These are phyloP conservation scores for Zymoseptoria crescenta DNA, from an alignment of 2,329 filamentous ascomycete species.

Conservation along the genomic window DNA sequence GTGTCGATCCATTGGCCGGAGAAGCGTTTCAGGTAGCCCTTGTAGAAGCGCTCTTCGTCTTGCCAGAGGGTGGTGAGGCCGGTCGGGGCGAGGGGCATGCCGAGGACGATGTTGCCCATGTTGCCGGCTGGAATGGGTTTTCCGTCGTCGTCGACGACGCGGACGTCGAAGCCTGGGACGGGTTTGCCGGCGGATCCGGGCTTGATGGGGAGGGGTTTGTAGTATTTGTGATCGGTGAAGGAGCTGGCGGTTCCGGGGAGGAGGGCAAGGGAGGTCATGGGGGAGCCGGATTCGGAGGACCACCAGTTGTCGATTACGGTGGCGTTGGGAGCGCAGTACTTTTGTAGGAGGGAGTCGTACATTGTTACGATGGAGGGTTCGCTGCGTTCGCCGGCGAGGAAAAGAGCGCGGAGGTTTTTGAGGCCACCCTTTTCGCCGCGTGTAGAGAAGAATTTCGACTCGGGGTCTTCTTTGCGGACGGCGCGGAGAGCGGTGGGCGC, in stretches of 20 bases:
- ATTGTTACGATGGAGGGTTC: constrained; percentile 77
- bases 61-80: constrained; percentile 80
- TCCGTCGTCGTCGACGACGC: constrained; percentile 74
- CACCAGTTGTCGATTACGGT: constrained; percentile 66
- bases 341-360: constrained; percentile 65
- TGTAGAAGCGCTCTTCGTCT: constrained; percentile 79
- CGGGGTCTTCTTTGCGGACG: constrained; percentile 76
- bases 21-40: constrained; percentile 76
- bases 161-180: constrained; percentile 85
- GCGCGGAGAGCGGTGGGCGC: constrained; percentile 81
- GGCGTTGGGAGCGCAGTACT: constrained; percentile 57
- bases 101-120: constrained; percentile 90
- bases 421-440: constrained; percentile 63
- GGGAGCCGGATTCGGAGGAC: constrained; percentile 63
- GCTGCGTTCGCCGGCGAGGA: constrained; percentile 81
- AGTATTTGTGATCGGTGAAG: constrained; percentile 36
- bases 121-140: constrained; percentile 59
- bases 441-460: constrained; percentile 56
- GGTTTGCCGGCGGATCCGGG: constrained; percentile 84
- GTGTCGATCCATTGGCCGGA: constrained; percentile 79
- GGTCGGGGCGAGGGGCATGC: constrained; percentile 72
- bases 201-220: constrained; percentile 55
- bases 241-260: constrained; percentile 54
- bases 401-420: constrained; percentile 64
- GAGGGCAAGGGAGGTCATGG: constrained; percentile 58